A percentile compares a stretch with the other conserved stretches of the same genome.
These are phyloP conservation scores for Euryodendron excelsum DNA, from an alignment of 148 eudicot species.

Conservation along the genomic window DNA sequence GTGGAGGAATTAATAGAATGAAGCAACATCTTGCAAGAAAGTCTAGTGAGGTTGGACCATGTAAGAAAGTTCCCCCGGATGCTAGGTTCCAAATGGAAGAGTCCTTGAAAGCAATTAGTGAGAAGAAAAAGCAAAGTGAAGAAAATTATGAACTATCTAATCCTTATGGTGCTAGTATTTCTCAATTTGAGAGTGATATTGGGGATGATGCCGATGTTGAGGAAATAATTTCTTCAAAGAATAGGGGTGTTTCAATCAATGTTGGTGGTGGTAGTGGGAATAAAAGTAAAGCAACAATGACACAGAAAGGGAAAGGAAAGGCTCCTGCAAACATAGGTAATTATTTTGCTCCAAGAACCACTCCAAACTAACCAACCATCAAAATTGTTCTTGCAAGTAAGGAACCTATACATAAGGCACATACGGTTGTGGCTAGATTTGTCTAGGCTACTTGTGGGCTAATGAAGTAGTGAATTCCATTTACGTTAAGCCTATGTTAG, in stretches of 20 bases:
- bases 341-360: not conserved
- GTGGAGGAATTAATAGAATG: not conserved
- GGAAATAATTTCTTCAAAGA: not conserved
- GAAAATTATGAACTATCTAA: not conserved
- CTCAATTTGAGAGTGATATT: not conserved
- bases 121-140: not conserved
- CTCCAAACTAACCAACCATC: not conserved
- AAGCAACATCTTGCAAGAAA: too few relatives aligned
- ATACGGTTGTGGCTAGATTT: conserved; percentile 3
- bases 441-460: conserved; percentile 14
- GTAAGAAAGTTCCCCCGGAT: not conserved
- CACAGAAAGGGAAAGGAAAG: not conserved
- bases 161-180: not conserved
- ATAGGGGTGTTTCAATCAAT: not conserved
- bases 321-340: not conserved
- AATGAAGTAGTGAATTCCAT: not conserved
- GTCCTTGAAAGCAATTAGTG: not conserved
- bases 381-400: not conserved
- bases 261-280: not conserved
- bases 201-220: not conserved
- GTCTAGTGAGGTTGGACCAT: not conserved
- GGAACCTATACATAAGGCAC: not conserved
- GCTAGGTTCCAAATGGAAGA: not conserved
- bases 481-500: not conserved
- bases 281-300: not conserved